Evolutionary conservation across 1,139 yeast genomes (phyloP).

Genomic region (Diutina catenulata): DNA sequence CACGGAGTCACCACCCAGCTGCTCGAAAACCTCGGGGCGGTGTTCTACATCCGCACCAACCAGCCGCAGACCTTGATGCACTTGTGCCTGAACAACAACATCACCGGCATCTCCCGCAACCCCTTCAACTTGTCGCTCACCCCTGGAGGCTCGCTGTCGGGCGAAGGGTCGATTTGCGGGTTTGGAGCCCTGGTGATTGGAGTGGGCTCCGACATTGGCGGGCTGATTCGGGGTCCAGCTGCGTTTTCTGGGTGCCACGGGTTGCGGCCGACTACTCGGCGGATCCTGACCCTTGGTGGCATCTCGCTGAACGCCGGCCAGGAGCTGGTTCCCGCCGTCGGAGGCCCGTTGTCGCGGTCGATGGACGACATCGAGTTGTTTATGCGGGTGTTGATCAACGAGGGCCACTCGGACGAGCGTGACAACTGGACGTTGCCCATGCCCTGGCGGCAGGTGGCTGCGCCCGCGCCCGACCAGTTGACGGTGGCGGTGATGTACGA

Average conservation of each 20-base stretch:
- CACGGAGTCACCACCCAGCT: conserved; percentile 41
- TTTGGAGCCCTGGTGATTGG: conserved; percentile 59
- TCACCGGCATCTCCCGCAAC: conserved; percentile 25
- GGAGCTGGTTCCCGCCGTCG: conserved; percentile 45
- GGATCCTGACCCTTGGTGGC: conserved; percentile 42
- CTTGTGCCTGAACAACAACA: conserved; percentile 30
- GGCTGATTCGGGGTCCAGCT: conserved; percentile 67
- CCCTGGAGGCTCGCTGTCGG: conserved; percentile 61
- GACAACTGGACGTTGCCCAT: conserved; percentile 10
- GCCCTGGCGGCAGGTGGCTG: conserved; percentile 11
- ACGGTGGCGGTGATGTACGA: conserved; percentile 40
- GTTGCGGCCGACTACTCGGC: conserved; percentile 54
- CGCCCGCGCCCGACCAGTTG: conserved; percentile 30
- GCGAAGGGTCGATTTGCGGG: conserved; percentile 61
- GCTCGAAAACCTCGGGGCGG: conserved; percentile 54
- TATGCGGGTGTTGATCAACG: conserved; percentile 43
- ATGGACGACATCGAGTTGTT: conserved; percentile 55
- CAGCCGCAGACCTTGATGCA: conserved; percentile 41
- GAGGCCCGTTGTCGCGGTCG: conserved; percentile 52
- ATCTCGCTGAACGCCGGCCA: conserved; percentile 34
- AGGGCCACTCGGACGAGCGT: conserved; percentile 23
- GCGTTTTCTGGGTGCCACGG: conserved; percentile 61
- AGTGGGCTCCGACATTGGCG: conserved; percentile 72
- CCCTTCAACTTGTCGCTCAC: conserved; percentile 30
- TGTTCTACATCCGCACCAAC: conserved; percentile 37